Percentiles rank a stretch among this genome's conserved stretches.
These are phyloP conservation scores for Sclerotinia subarctica DNA, from an alignment of 2,329 filamentous ascomycete genomes.

Conservation along the genomic window DNA sequence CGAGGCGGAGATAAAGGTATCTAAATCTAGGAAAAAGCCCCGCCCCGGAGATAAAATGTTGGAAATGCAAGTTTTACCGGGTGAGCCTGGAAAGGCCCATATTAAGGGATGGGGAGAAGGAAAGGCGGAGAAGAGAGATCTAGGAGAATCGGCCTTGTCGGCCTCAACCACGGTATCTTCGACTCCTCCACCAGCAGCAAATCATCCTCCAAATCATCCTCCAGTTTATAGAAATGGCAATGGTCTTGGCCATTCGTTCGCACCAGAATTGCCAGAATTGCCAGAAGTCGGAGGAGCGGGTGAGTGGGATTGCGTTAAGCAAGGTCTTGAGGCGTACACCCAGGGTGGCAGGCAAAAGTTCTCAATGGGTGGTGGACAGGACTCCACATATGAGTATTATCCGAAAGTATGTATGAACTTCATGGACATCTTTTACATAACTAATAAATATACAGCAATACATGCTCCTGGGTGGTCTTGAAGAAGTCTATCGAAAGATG, in stretches of 20 bases:
- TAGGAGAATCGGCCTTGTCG: background rate
- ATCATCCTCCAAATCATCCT: background rate
- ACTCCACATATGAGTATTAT: constrained; percentile 71
- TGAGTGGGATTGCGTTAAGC: constrained; percentile 52
- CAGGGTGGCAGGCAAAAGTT: constrained; percentile 46
- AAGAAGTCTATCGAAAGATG: constrained; percentile 68
- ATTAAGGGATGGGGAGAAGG: constrained; percentile 32
- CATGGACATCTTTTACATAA: background rate
- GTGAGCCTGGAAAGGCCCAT: constrained; percentile 30
- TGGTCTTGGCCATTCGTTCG: background rate
- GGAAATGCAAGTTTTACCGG: constrained; percentile 35
- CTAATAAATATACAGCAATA: constrained; percentile 51
- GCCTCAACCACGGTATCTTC: constrained; percentile 8
- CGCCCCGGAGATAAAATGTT: constrained; percentile 24
- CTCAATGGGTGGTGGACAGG: constrained; percentile 62
- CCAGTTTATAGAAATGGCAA: background rate
- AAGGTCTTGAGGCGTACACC: constrained; percentile 53
- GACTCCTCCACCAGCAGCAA: background rate
- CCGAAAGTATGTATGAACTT: constrained; percentile 51
- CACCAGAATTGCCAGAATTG: background rate
- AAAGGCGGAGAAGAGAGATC: constrained; percentile 28
- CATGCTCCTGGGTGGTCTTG: constrained; percentile 71
- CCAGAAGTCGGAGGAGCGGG: background rate
- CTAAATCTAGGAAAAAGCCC: constrained; percentile 28
- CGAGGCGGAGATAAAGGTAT: constrained; percentile 25